phyloP scores from a whole-genome alignment of 2,329 filamentous ascomycete genomes.

The Neurospora sp. region DNA sequence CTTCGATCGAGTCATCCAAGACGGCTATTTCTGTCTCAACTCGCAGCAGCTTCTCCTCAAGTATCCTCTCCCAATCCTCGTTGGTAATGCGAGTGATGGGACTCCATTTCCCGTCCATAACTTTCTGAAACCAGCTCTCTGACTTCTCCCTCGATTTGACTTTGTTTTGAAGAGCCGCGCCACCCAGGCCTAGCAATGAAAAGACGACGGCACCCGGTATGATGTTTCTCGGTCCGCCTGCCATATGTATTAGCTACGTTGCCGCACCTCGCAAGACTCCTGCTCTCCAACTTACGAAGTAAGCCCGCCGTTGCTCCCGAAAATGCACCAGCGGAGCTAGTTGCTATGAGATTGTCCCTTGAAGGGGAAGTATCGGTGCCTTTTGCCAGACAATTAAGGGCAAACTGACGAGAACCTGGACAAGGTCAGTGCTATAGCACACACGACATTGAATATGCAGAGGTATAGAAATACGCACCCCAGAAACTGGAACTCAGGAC shows the following conservation, averaged over 20 bases:
- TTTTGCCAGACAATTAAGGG: conserved; percentile 38
- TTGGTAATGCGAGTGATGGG: conserved; percentile 61
- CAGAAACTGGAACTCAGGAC: conserved; percentile 67
- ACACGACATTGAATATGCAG: not conserved
- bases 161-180: conserved; percentile 20
- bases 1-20: conserved; percentile 63
- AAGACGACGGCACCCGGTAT: conserved; percentile 41
- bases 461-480: conserved; percentile 36
- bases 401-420: conserved; percentile 37
- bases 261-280: not conserved
- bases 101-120: conserved; percentile 58
- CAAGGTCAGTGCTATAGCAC: not conserved
- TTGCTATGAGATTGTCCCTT: conserved; percentile 54
- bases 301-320: conserved; percentile 52
- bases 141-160: not conserved
- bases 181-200: conserved; percentile 26
- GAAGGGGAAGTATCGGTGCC: conserved; percentile 40
- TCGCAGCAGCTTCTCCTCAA: conserved; percentile 60
- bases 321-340: conserved; percentile 59
- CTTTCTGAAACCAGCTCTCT: not conserved
- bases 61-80: conserved; percentile 58
- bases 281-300: conserved; percentile 32
- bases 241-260: conserved; percentile 1
- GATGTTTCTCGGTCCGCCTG: conserved; percentile 43
- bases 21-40: conserved; percentile 69